Percentiles rank a stretch among this genome's conserved stretches.
These are phyloP conservation scores for Populus trichocarpa DNA, from an alignment of 441 rosid genomes.

Conservation along the genomic window DNA sequence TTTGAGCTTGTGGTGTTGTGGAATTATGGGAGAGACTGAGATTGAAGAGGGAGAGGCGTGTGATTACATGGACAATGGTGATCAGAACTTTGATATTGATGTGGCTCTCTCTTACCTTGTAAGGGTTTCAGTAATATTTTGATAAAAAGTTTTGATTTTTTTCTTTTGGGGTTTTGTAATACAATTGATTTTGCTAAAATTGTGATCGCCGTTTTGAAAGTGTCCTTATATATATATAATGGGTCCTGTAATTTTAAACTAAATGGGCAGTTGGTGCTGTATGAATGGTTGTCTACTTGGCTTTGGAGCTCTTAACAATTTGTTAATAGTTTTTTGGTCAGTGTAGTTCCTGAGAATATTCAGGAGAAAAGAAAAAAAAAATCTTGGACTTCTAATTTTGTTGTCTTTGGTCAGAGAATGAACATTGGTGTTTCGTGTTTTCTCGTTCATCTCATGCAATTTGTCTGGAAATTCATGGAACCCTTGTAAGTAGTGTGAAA, in stretches of 20 bases:
- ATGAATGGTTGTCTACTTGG: not conserved
- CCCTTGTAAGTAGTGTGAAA: not conserved
- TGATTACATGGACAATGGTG: not conserved
- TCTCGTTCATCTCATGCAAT: not conserved
- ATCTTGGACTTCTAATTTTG: not conserved
- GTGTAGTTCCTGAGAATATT: not conserved
- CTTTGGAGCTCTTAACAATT: too few species aligned
- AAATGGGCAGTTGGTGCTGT: too few species aligned
- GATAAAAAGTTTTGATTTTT: not conserved
- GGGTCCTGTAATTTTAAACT: not conserved
- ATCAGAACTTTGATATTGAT: not conserved
- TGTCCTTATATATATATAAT: not conserved
- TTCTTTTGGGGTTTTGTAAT: not conserved
- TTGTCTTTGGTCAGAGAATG: not conserved
- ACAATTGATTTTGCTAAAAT: not conserved
- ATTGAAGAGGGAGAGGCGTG: constrained; percentile 3
- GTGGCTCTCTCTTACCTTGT: constrained; percentile 1
- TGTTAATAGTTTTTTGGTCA: not conserved
- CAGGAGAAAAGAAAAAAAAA: not conserved
- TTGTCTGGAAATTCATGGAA: not conserved
- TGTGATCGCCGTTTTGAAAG: not conserved
- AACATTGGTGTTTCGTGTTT: not conserved
- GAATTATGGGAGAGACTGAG: not conserved
- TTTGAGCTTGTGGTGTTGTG: not conserved
- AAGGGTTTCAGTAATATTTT: not conserved